A percentile compares a stretch with the other conserved stretches of the same genome.
phyloP scores from a whole-genome alignment of 1,284 basidiomycete species.

The Melampsora larici-populina region DNA sequence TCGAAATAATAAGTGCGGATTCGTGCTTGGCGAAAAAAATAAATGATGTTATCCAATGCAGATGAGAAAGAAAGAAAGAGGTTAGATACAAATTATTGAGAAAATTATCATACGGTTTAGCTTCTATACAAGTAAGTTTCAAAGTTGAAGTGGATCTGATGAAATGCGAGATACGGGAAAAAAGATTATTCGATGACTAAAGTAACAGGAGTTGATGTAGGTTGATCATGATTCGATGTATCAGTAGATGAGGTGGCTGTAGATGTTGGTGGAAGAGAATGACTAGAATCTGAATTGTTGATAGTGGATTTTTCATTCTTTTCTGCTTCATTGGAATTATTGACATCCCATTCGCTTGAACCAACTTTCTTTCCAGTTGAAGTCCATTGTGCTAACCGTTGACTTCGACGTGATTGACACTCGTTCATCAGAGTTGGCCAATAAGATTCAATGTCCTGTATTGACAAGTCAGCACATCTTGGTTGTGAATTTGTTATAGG shows the following conservation, averaged over 20 bases:
- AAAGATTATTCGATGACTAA: not conserved
- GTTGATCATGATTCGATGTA: not conserved
- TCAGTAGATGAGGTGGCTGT: not conserved
- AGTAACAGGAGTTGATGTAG: not conserved
- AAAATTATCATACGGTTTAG: too few species aligned
- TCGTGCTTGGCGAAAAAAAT: too few species aligned
- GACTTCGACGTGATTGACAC: constrained; percentile 8
- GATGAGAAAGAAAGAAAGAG: too few species aligned
- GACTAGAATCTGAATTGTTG: not conserved
- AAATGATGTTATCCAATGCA: too few species aligned
- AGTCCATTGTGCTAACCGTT: constrained; percentile 20
- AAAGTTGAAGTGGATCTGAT: not conserved
- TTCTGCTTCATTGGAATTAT: not conserved
- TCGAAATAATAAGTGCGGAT: too few species aligned
- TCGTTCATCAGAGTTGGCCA: constrained; percentile 24
- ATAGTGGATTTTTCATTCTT: not conserved
- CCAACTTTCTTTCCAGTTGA: constrained; percentile 22
- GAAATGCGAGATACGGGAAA: not conserved
- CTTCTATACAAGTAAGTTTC: not conserved
- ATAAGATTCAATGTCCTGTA: constrained; percentile 25
- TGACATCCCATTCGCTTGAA: constrained; percentile 22
- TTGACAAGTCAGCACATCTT: not conserved
- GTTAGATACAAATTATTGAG: too few species aligned
- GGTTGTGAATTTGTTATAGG: not conserved
- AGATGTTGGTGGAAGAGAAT: not conserved